Base-by-base conservation (phyloP, 2,329 filamentous ascomycete species). In the Talaromyces sp. region DNA sequence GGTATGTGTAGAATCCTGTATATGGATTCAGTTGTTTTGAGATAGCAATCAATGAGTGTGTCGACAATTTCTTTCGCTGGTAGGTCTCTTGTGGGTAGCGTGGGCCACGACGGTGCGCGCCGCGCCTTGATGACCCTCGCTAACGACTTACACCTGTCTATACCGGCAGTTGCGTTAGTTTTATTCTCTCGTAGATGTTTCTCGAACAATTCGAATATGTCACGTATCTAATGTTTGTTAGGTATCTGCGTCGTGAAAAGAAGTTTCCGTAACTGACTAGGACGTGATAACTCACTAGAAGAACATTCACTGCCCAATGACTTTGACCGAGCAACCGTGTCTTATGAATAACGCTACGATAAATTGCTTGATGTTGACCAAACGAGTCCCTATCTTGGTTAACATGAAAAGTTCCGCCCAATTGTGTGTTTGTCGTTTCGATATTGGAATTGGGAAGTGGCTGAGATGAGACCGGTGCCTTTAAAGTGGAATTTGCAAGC, bases 1-100 rank as follows among this genome's bases (percentile, higher is more conserved):
- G 84, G 84, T 0, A 83, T 67, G 66, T 88, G 82, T 5, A 88
- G 61, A 14, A 88, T 76, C 3, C 85, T 79, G 62, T 84, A 78
- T 10, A 83, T 76, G 0, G 79, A 78, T 66, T 87, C 84, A 55
- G 82, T 76, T 0, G 81, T 81, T 55, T 81, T 73, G n/a, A 88
- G 73, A 70, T 86, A 86, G 41, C 70, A 73, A 14, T 81, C 76
- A 8, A 86, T 74, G 1, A 86, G 77, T 32, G 75, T 66, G 61
- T 85, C 81, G 0, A 79, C 78, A 0, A 83, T 19, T 2, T 67
- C 65, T 51, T 68, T 71, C 0, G 67, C 59, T 0, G 85, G 84
- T 0, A 87, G 64, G 9, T 80, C 73, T 0, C 65, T 63, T 0
- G 70, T 79, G 19, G 74, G 75, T 13, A 55, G 50, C n/a, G 55